Evolutionary conservation across 1,284 basidiomycete species (phyloP).

Genomic region (Vanrija sp.): DNA sequence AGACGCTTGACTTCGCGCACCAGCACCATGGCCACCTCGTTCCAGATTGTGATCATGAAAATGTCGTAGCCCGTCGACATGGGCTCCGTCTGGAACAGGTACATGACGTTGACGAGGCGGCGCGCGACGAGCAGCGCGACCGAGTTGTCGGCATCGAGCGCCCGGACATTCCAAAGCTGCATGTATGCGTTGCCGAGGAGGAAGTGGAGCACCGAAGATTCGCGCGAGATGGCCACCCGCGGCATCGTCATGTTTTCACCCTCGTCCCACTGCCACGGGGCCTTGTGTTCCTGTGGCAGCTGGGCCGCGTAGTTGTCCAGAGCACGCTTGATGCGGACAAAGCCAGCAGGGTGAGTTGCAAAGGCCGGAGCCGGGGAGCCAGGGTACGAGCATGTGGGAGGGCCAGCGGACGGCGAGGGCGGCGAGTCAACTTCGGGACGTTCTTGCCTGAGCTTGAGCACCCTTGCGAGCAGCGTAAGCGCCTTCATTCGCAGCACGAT

Average conservation of each 20-base stretch:
- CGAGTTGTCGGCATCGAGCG: constrained; percentile 21
- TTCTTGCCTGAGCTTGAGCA: constrained; percentile 18
- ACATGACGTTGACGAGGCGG: constrained; percentile 27
- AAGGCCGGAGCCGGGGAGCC: constrained; percentile 12
- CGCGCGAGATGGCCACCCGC: constrained; percentile 12
- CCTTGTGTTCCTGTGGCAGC: constrained; percentile 28
- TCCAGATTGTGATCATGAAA: constrained; percentile 31
- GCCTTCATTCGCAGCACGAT: constrained; percentile 24
- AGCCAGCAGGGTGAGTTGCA: constrained; percentile 16
- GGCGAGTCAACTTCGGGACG: constrained; percentile 14
- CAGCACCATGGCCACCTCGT: constrained; percentile 29
- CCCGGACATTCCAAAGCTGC: constrained; percentile 27
- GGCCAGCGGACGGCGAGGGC: not conserved
- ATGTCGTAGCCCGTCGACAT: constrained; percentile 23
- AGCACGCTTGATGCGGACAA: constrained; percentile 12
- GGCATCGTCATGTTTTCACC: constrained; percentile 13
- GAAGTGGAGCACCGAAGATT: constrained; percentile 21
- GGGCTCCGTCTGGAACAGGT: constrained; percentile 20
- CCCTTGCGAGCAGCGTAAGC: constrained; percentile 18
- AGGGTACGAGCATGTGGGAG: constrained; percentile 13
- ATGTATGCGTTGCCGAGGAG: constrained; percentile 28
- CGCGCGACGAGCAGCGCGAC: constrained; percentile 27
- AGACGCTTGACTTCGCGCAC: constrained; percentile 27
- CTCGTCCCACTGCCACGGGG: constrained; percentile 32
- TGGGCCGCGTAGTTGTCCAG: constrained; percentile 14